These are phyloP conservation scores for Boletus tomentosulus DNA, from an alignment of 768 basidiomycete genomes.

Conservation along the genomic window DNA sequence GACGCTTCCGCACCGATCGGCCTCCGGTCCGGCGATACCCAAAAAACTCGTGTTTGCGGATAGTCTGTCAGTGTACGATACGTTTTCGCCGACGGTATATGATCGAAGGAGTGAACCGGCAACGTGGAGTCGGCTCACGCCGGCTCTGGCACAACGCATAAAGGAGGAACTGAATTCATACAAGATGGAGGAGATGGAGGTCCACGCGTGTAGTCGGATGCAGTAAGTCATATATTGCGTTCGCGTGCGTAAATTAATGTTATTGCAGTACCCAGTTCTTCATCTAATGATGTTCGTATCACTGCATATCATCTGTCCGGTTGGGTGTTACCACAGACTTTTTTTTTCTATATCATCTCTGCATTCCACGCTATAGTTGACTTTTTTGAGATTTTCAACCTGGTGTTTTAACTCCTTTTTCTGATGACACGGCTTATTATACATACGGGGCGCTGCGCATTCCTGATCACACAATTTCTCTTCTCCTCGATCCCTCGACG, in stretches of 20 bases:
- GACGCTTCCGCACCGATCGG: slow-evolving; percentile 65
- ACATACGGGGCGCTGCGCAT: slow-evolving; percentile 29
- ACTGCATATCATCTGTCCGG: slow-evolving; percentile 23
- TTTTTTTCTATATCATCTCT: slow-evolving; percentile 15
- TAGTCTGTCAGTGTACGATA: slow-evolving; percentile 93
- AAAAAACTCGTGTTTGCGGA: slow-evolving; percentile 86
- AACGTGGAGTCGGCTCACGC: slow-evolving; percentile 95
- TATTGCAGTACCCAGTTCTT: slow-evolving; percentile 76
- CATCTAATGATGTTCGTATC: slow-evolving; percentile 49
- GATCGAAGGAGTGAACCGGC: slow-evolving; percentile 94
- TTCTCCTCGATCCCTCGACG: neutral
- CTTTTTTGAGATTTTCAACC: slow-evolving; percentile 16
- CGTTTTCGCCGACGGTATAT: slow-evolving; percentile 88
- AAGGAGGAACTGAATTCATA: slow-evolving; percentile 98
- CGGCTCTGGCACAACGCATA: slow-evolving; percentile 90
- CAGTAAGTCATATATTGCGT: slow-evolving; percentile 53
- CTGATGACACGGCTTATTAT: slow-evolving; percentile 17
- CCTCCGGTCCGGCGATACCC: slow-evolving; percentile 67
- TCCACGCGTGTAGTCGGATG: slow-evolving; percentile 88
- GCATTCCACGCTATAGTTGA: slow-evolving; percentile 18
- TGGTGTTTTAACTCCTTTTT: slow-evolving; percentile 21
- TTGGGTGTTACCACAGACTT: slow-evolving; percentile 19
- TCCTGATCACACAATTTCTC: slow-evolving; percentile 17
- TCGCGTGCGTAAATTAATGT: neutral
- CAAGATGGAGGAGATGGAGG: slow-evolving; percentile 99